Percentiles rank a stretch among this genome's conserved stretches.
phyloP scores from a whole-genome alignment of 352 stramenopile species.

The Pythium dissotocum region DNA sequence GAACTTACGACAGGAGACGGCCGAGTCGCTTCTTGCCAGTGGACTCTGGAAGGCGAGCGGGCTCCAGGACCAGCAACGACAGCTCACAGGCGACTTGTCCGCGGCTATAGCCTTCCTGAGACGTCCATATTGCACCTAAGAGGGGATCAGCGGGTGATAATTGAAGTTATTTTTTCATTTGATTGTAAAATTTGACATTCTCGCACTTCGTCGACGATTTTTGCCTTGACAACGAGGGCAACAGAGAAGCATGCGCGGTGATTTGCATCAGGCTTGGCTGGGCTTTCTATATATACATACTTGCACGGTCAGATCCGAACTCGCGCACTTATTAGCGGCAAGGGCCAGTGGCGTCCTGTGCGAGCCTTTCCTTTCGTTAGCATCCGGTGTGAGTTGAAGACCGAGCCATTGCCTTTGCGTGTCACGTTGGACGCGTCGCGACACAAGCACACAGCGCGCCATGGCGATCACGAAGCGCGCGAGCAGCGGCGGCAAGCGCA shows the following conservation, averaged over 20 bases:
- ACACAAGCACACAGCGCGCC: not conserved
- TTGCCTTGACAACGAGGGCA: no score
- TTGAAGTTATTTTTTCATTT: not conserved
- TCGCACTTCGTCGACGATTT: no score
- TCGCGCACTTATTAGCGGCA: constrained; percentile 1
- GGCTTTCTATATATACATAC: not conserved
- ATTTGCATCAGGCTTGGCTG: not conserved
- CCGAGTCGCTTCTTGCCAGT: constrained; percentile 23
- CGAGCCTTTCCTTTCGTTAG: not conserved
- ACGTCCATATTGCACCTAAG: constrained; percentile 1
- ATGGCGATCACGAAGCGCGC: constrained; percentile 33
- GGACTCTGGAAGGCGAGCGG: constrained; percentile 19
- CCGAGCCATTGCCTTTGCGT: not conserved
- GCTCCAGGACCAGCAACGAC: not conserved
- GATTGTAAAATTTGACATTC: no score
- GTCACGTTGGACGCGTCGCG: not conserved
- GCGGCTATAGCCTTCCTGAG: constrained; percentile 15
- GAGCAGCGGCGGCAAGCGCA: constrained; percentile 21
- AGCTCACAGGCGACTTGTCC: constrained; percentile 13
- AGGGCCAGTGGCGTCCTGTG: not conserved
- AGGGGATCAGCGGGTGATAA: not conserved
- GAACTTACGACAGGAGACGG: constrained; percentile 28
- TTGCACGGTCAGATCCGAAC: not conserved
- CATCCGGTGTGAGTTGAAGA: no score
- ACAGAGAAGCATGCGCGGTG: not conserved